A percentile compares a stretch with the other conserved stretches of the same genome.
phyloP scores from a whole-genome alignment of 495 filamentous ascomycete species.

The Letharia columbiana region DNA sequence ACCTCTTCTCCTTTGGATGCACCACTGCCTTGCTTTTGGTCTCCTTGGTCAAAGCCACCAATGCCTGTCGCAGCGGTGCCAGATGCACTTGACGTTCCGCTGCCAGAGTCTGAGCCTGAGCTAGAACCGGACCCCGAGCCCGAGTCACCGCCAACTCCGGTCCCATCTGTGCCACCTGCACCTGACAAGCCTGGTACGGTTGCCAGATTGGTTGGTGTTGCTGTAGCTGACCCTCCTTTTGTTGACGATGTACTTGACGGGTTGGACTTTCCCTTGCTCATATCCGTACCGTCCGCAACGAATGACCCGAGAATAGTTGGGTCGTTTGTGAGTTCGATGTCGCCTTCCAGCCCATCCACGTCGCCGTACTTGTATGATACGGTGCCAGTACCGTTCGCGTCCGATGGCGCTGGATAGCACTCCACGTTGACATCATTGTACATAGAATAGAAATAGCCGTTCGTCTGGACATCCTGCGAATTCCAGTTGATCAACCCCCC shows the following conservation, averaged over 20 bases:
- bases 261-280: conserved; percentile 40
- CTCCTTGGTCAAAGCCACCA: conserved; percentile 29
- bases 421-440: conserved; percentile 68
- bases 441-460: conserved; percentile 83
- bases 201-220: conserved; percentile 31
- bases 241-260: conserved; percentile 16
- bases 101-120: conserved; percentile 19
- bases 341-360: conserved; percentile 57
- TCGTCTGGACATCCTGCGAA: conserved; percentile 64
- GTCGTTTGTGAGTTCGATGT: conserved; percentile 66
- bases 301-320: conserved; percentile 71
- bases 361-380: conserved; percentile 70
- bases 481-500: conserved; percentile 88
- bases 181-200: conserved; percentile 36
- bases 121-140: neutral
- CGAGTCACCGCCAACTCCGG: conserved; percentile 18
- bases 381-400: conserved; percentile 49
- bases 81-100: conserved; percentile 25
- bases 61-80: conserved; percentile 24
- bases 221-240: conserved; percentile 15
- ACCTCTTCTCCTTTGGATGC: conserved; percentile 37
- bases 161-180: conserved; percentile 31
- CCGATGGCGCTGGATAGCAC: conserved; percentile 70
- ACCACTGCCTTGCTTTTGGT: conserved; percentile 30
- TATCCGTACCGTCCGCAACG: conserved; percentile 66